Conservation (phyloP, 352 stramenopile species). For the Pythium volutum region DNA sequence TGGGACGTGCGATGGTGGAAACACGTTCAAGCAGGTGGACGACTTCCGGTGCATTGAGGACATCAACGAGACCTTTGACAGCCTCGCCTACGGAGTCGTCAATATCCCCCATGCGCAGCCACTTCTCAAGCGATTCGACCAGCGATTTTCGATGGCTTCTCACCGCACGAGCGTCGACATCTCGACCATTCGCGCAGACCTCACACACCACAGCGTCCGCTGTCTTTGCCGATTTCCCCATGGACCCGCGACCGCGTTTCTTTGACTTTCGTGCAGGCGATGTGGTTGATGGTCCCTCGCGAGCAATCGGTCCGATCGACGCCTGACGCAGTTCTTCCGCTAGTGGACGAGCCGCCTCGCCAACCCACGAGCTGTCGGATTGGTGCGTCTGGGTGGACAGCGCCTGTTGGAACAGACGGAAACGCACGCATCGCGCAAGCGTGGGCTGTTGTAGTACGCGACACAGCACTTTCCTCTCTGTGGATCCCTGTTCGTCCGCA, state of each 20-base stretch:
- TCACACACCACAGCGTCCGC: neutral
- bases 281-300: neutral
- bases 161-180: neutral
- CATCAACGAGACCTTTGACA: neutral
- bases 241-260: conserved; percentile 19
- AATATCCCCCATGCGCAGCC: neutral
- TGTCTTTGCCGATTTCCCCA: neutral
- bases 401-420: conserved; percentile 8
- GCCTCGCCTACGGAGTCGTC: neutral
- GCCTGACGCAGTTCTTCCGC: conserved; percentile 15
- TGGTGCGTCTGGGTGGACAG: neutral
- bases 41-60: conserved; percentile 18
- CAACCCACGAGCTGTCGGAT: neutral
- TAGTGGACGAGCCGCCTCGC: conserved; percentile 2
- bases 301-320: conserved; percentile 2
- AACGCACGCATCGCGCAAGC: conserved; percentile 9
- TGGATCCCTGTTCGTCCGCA: neutral
- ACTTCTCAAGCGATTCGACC: conserved; percentile 3
- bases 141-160: neutral
- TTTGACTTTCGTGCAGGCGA: conserved; percentile 8
- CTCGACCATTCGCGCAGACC: neutral
- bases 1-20: neutral
- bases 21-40: conserved; percentile 5
- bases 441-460: conserved; percentile 7
- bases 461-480: neutral